Evolutionary conservation across 2,329 filamentous ascomycete genomes (phyloP), one percentile per base, ranked within the genome.

Genomic region (Bertia moriformis): DNA sequence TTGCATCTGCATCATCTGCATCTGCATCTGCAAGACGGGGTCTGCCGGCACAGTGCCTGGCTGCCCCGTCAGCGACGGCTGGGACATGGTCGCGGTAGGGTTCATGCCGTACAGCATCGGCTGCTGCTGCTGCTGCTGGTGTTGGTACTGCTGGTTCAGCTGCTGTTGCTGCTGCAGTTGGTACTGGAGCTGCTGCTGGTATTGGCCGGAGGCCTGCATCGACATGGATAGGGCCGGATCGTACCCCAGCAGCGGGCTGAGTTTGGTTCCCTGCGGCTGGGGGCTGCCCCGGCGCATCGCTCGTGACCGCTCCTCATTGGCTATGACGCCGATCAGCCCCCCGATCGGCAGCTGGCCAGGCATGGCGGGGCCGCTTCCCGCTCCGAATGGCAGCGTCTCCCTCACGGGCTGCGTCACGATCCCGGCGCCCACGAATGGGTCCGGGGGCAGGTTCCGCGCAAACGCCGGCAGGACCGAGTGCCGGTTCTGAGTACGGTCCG

Each of bases 21-120:
- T 88, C 55, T 93, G 86, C 79, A 91, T 86, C 53, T 87, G 81
- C 82, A 89, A 87, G 60, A 89, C 87, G 50, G 85, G 79, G 41
- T 74, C 71, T 83, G 89, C 88, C n/a, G n/a, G n/a, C n/a, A n/a
- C n/a, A n/a, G n/a, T n/a, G n/a, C n/a, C n/a, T n/a, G n/a, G n/a
- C 52, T 88, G 82, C 51, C 86, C 63, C 46, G 20, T 48, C 45
- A 37, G 47, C 46, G 40, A 44, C 44, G 39, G 4, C 27, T 18
- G 33, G 10, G 45, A 47, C 51, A 58, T 54, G 18, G 50, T 49
- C 19, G 44, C 42, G 38, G 48, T 45, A 17, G 41, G 44, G 14
- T 42, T 43, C 43, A 54, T 52, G 37, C 30, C 42, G 43, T 63
- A 64, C 60, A 61, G 61, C 54, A 59, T 56, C 7, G 22, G 22